Percentiles rank a stretch among this genome's conserved stretches.
phyloP scores from a whole-genome alignment of 2,329 filamentous ascomycete species.

The Talaromyces sp. region DNA sequence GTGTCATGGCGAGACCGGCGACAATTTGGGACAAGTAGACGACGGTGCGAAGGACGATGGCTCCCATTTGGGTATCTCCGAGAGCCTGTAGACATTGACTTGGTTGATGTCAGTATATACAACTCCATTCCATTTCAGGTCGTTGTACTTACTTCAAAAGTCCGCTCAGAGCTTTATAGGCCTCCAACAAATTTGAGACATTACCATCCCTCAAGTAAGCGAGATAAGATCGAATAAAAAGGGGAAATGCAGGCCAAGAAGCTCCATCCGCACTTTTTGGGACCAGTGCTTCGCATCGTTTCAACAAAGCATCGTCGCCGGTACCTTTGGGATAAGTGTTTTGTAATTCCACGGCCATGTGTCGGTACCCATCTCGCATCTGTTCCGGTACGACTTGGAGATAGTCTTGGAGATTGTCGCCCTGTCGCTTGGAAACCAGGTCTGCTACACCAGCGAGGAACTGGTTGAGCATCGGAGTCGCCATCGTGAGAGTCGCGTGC shows the following conservation, averaged over 20 bases:
- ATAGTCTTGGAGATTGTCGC: constrained; percentile 63
- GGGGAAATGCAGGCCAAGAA: constrained; percentile 72
- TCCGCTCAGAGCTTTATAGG: constrained; percentile 70
- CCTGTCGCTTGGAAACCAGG: constrained; percentile 62
- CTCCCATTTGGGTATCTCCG: constrained; percentile 72
- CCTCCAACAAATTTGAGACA: constrained; percentile 67
- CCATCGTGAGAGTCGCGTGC: constrained; percentile 4
- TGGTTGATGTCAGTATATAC: background rate
- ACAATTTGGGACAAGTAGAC: constrained; percentile 77
- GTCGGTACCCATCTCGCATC: constrained; percentile 62
- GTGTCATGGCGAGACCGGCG: constrained; percentile 75
- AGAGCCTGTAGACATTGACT: constrained; percentile 82
- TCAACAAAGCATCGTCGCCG: constrained; percentile 54
- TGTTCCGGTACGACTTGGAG: constrained; percentile 68
- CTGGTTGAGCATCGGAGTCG: constrained; percentile 62
- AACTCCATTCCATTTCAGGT: background rate
- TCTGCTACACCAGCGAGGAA: constrained; percentile 65
- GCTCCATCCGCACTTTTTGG: constrained; percentile 62
- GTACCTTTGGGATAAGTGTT: constrained; percentile 52
- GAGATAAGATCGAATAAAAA: constrained; percentile 78
- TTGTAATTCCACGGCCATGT: constrained; percentile 66
- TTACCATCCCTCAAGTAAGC: constrained; percentile 77
- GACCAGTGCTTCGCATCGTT: constrained; percentile 61
- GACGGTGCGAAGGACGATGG: constrained; percentile 77
- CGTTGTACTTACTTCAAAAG: constrained; percentile 64